A percentile compares a stretch with the other conserved stretches of the same genome.
phyloP scores from a whole-genome alignment of 2,329 filamentous ascomycete species.

The Neobulgaria alba region DNA sequence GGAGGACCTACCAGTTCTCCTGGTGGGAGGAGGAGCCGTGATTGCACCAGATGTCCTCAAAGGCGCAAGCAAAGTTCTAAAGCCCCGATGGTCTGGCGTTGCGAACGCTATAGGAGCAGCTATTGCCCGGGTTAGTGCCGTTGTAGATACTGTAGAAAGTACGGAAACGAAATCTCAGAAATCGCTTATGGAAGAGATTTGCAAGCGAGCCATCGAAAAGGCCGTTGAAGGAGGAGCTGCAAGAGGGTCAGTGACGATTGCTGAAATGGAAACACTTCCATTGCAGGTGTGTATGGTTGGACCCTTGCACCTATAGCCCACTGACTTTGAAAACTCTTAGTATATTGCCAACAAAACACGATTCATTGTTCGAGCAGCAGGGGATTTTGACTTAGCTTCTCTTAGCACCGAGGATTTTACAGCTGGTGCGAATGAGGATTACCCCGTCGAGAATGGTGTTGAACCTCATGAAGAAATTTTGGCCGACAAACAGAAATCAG shows the following conservation, averaged over 20 bases:
- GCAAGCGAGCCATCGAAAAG: constrained; percentile 12
- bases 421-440: neutral
- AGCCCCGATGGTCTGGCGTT: constrained; percentile 41
- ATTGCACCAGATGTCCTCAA: constrained; percentile 35
- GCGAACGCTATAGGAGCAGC: constrained; percentile 53
- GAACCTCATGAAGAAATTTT: neutral
- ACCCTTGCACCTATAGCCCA: too few relatives aligned
- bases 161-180: constrained; percentile 11
- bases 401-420: neutral
- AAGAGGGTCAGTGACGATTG: constrained; percentile 11
- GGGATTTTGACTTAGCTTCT: constrained; percentile 37
- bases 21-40: constrained; percentile 49
- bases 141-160: constrained; percentile 19
- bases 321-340: too few relatives aligned
- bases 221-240: constrained; percentile 15
- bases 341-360: constrained; percentile 32
- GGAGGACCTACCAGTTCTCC: constrained; percentile 40
- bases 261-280: constrained; percentile 16
- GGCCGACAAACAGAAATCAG: neutral
- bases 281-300: constrained; percentile 2
- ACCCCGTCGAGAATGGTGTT: neutral
- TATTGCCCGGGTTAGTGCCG: constrained; percentile 25
- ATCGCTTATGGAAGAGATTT: constrained; percentile 12
- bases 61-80: constrained; percentile 40
- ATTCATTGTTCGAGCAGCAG: constrained; percentile 51